These are phyloP conservation scores for Helotiales sp. DNA, from an alignment of 2,329 filamentous ascomycete species.

Conservation along the genomic window DNA sequence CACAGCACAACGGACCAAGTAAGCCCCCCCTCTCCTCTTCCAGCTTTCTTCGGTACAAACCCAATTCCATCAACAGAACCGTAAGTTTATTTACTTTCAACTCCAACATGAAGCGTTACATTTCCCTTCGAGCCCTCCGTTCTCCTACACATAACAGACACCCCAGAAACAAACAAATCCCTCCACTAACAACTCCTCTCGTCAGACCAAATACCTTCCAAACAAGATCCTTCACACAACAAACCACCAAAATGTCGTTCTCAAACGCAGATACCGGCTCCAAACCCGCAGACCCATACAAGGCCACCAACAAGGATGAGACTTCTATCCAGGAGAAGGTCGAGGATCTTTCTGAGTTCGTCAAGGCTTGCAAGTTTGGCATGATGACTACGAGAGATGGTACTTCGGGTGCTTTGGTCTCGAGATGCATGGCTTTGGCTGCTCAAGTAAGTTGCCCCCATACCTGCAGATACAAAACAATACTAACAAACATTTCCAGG, in stretches of 20 bases:
- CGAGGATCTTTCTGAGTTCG: constrained; percentile 73
- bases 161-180: constrained; percentile 6
- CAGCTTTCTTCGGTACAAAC: not conserved
- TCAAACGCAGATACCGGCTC: constrained; percentile 65
- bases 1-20: not conserved
- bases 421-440: constrained; percentile 85
- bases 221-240: constrained; percentile 14
- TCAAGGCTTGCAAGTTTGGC: constrained; percentile 77
- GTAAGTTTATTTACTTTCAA: constrained; percentile 13
- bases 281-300: constrained; percentile 78
- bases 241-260: constrained; percentile 45
- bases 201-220: constrained; percentile 16
- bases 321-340: constrained; percentile 75
- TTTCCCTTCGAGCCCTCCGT: constrained; percentile 14
- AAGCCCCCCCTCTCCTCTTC: not conserved
- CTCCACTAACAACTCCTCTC: constrained; percentile 20
- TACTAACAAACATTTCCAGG: constrained; percentile 53
- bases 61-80: not conserved
- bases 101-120: constrained; percentile 23
- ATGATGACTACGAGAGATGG: constrained; percentile 84
- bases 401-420: constrained; percentile 69
- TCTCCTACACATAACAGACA: not conserved
- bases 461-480: no score
- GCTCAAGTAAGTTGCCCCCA: constrained; percentile 70
- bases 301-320: constrained; percentile 69